These are phyloP conservation scores for Fusarium kyushuense DNA, from an alignment of 2,329 filamentous ascomycete genomes.

Conservation along the genomic window DNA sequence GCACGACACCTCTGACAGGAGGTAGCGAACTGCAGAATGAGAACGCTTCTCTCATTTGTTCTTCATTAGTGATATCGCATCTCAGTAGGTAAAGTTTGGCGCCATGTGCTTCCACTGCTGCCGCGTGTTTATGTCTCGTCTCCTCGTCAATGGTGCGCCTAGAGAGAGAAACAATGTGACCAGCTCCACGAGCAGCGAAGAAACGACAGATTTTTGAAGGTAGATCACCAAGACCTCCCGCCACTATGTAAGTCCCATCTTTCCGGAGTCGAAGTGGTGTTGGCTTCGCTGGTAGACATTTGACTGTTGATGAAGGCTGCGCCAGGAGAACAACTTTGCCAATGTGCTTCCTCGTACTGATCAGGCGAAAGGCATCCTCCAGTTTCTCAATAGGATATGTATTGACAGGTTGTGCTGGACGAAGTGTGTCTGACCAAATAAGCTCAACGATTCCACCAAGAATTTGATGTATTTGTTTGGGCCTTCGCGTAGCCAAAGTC, in stretches of 20 bases:
- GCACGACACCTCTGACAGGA: slow-evolving; percentile 4
- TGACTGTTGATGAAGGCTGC: not conserved
- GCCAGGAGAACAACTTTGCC: slow-evolving; percentile 2
- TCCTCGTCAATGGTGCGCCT: slow-evolving; percentile 8
- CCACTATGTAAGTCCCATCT: slow-evolving; percentile 3
- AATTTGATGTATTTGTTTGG: not conserved
- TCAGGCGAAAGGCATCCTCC: slow-evolving; percentile 4
- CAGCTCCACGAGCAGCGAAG: slow-evolving; percentile 6
- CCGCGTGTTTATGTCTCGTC: not conserved
- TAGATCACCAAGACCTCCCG: slow-evolving; percentile 6
- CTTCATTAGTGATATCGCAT: slow-evolving; percentile 7
- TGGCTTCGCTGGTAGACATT: not conserved
- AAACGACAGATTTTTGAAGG: slow-evolving; percentile 11
- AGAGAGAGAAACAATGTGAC: slow-evolving; percentile 15
- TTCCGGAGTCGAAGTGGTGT: not conserved
- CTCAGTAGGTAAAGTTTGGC: not conserved
- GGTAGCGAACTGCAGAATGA: not conserved
- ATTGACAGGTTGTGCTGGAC: not conserved
- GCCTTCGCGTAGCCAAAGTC: not conserved
- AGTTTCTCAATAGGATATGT: not conserved
- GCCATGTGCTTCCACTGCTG: slow-evolving; percentile 1
- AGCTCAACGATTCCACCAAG: not conserved
- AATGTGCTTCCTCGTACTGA: slow-evolving; percentile 2
- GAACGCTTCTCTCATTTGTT: not conserved
- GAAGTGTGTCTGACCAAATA: not conserved